Conservation (phyloP, 768 basidiomycete species). For the Hygrophoropsis aurantiaca region DNA sequence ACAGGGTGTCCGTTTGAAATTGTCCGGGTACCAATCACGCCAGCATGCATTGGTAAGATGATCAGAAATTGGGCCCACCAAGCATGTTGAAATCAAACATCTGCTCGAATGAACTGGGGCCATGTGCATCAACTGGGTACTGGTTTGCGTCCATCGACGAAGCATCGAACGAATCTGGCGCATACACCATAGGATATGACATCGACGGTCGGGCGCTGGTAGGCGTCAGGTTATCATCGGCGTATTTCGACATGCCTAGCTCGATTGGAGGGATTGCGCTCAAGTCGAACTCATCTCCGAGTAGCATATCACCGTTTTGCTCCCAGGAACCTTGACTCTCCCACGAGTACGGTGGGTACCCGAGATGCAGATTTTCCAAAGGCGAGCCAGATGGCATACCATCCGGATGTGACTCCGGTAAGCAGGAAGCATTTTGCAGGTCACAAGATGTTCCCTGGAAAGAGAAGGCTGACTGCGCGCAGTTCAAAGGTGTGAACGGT, state of each 20-base stretch:
- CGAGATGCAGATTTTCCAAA: constrained; percentile 25
- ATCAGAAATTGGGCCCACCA: constrained; percentile 30
- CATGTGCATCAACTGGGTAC: constrained; percentile 27
- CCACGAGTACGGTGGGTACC: constrained; percentile 33
- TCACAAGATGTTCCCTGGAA: constrained; percentile 21
- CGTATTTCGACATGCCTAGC: constrained; percentile 52
- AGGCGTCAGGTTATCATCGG: constrained; percentile 21
- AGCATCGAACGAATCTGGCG: constrained; percentile 22
- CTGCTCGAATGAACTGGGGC: constrained; percentile 35
- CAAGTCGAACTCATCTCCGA: constrained; percentile 68
- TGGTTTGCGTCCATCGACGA: constrained; percentile 30
- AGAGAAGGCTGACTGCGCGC: constrained; percentile 16
- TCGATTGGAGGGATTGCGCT: constrained; percentile 64
- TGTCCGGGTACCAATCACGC: constrained; percentile 28
- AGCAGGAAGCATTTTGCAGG: constrained; percentile 3
- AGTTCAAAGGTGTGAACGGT: constrained; percentile 46
- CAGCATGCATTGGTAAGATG: constrained; percentile 33
- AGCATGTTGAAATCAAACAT: constrained; percentile 40
- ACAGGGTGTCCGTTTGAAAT: constrained; percentile 22
- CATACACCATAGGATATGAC: constrained; percentile 19
- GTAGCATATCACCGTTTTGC: constrained; percentile 37
- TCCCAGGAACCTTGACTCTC: constrained; percentile 32
- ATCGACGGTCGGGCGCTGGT: constrained; percentile 7
- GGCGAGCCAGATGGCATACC: constrained; percentile 17
- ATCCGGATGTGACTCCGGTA: constrained; percentile 10